phyloP scores from a whole-genome alignment of 1,284 basidiomycete species.

The Vanrija pseudolonga region DNA sequence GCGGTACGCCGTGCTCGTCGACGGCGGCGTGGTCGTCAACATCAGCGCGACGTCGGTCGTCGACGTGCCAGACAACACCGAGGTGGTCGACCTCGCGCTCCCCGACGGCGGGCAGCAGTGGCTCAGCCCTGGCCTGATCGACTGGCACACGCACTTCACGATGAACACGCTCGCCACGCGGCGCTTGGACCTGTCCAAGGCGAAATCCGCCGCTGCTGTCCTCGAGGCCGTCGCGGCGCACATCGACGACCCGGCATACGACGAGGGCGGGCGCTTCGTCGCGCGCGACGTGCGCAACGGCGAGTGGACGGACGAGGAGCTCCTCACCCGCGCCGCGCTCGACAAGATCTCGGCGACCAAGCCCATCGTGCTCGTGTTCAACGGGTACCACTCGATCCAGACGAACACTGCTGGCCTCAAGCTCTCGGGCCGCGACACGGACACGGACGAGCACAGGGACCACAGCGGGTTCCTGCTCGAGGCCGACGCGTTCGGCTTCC shows the following conservation, averaged over 20 bases:
- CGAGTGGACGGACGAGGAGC: constrained; percentile 29
- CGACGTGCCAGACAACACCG: not conserved
- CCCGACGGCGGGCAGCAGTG: not conserved
- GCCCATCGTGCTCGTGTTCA: constrained; percentile 33
- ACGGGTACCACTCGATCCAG: constrained; percentile 38
- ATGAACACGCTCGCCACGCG: constrained; percentile 24
- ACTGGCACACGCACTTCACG: constrained; percentile 35
- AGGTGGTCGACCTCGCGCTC: constrained; percentile 5
- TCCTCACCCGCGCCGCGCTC: constrained; percentile 21
- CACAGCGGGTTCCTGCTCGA: constrained; percentile 22
- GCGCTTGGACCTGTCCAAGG: constrained; percentile 23
- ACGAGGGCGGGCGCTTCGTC: constrained; percentile 17
- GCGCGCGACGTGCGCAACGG: constrained; percentile 27
- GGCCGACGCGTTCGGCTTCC: constrained; percentile 30
- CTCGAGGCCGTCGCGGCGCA: constrained; percentile 16
- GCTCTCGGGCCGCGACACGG: not conserved
- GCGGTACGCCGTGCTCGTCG: constrained; percentile 15
- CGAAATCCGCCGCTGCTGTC: constrained; percentile 20
- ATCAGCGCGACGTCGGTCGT: not conserved
- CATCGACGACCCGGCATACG: constrained; percentile 17
- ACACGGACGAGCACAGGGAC: constrained; percentile 4
- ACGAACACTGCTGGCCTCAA: constrained; percentile 30
- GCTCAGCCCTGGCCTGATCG: constrained; percentile 17
- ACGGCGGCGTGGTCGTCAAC: constrained; percentile 9
- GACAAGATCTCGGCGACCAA: constrained; percentile 21